A percentile compares a stretch with the other conserved stretches of the same genome.
phyloP scores from a whole-genome alignment of 768 basidiomycete genomes.

The Pisolithus marmoratus region DNA sequence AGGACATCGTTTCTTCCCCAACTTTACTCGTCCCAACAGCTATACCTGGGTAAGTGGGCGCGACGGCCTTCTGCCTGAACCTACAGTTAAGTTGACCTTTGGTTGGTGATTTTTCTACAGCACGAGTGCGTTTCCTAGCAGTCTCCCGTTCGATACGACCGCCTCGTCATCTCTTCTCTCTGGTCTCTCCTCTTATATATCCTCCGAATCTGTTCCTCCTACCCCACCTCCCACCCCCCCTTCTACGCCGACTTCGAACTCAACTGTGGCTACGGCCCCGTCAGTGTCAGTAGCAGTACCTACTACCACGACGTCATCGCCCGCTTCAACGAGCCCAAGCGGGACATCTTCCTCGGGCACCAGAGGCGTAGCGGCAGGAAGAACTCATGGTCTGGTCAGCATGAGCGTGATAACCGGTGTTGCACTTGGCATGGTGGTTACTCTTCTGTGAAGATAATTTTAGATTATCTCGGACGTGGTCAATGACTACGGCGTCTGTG shows the following conservation, averaged over 20 bases:
- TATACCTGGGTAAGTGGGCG: constrained; percentile 15
- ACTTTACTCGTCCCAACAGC: constrained; percentile 10
- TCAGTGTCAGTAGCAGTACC: neutral
- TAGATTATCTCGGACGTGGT: too few species aligned
- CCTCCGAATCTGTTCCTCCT: constrained; percentile 19
- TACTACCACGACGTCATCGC: neutral
- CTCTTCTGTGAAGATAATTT: neutral
- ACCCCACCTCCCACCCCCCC: constrained; percentile 2
- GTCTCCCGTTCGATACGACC: constrained; percentile 19
- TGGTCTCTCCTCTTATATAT: constrained; percentile 20
- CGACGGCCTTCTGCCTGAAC: neutral
- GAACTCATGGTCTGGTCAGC: neutral
- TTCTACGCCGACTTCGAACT: neutral
- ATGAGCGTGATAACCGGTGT: neutral
- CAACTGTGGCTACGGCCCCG: neutral
- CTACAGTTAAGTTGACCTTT: neutral
- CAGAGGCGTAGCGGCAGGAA: neutral
- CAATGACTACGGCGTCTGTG: too few species aligned
- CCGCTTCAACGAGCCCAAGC: neutral
- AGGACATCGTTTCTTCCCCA: neutral
- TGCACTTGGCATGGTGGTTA: neutral
- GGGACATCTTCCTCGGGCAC: neutral
- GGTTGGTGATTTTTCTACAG: constrained; percentile 1
- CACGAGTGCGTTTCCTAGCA: constrained; percentile 16
- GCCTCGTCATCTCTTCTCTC: constrained; percentile 13